A percentile compares a stretch with the other conserved stretches of the same genome.
Conservation (phyloP, 1,284 basidiomycete genomes). For the Tylopilus orsonianus region DNA sequence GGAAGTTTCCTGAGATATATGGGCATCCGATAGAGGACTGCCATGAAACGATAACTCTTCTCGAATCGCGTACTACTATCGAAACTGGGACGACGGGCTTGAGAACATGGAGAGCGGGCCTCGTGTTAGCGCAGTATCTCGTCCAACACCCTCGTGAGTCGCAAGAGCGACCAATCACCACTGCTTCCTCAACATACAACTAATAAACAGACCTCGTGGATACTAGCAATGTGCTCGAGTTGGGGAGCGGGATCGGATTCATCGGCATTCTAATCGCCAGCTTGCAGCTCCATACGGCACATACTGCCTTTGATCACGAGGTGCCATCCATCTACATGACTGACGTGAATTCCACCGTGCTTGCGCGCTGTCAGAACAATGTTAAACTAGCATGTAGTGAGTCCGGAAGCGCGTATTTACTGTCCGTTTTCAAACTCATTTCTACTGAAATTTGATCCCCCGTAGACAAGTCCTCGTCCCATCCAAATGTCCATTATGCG, state of each 20-base stretch:
- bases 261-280: slow-evolving; percentile 61
- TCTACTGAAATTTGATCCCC: neutral
- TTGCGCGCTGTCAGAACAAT: slow-evolving; percentile 61
- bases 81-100: slow-evolving; percentile 76
- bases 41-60: slow-evolving; percentile 52
- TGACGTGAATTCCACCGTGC: slow-evolving; percentile 63
- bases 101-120: slow-evolving; percentile 73
- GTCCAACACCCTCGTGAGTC: slow-evolving; percentile 50
- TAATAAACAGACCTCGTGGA: slow-evolving; percentile 46
- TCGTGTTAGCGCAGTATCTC: slow-evolving; percentile 64
- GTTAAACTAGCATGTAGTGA: slow-evolving; percentile 62
- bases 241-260: slow-evolving; percentile 74
- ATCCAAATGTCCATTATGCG: slow-evolving; percentile 44
- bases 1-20: slow-evolving; percentile 34
- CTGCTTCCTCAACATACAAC: slow-evolving; percentile 1
- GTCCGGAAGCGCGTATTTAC: slow-evolving; percentile 19
- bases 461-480: slow-evolving; percentile 52
- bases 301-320: slow-evolving; percentile 11
- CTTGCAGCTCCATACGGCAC: slow-evolving; percentile 41
- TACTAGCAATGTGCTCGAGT: slow-evolving; percentile 56
- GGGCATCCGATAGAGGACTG: neutral
- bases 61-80: slow-evolving; percentile 70
- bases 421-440: no score
- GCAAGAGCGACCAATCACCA: neutral
- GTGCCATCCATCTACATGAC: slow-evolving; percentile 51